phyloP scores from a whole-genome alignment of 129 eudicot species.

The Glebionis coronaria region DNA sequence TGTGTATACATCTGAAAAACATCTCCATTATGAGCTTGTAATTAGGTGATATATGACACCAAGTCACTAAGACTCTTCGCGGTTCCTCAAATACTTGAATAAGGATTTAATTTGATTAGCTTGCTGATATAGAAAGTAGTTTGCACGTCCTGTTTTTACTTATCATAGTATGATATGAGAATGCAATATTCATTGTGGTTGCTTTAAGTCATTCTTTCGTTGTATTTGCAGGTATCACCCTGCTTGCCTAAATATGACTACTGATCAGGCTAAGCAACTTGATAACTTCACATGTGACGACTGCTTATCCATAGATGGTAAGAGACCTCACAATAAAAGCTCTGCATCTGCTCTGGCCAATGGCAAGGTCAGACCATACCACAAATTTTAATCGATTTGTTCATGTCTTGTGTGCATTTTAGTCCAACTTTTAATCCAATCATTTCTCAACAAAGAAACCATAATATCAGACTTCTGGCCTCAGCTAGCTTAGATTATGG shows the following conservation, averaged over 20 bases:
- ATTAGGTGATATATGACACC: too few relatives aligned
- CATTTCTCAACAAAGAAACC: not conserved
- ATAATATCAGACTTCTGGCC: not conserved
- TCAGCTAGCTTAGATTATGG: not conserved
- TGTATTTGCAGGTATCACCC: slow-evolving; percentile 68
- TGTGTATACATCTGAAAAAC: too few relatives aligned
- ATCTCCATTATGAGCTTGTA: too few relatives aligned
- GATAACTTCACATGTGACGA: slow-evolving; percentile 57
- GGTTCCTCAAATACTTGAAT: not conserved
- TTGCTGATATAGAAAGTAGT: not conserved
- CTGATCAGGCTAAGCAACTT: slow-evolving; percentile 53
- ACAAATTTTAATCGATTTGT: not conserved
- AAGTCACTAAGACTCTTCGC: too few relatives aligned
- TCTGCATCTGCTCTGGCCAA: slow-evolving; percentile 30
- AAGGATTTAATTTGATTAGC: not conserved
- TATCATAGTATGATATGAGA: not conserved
- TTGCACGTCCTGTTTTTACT: not conserved
- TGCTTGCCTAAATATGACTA: slow-evolving; percentile 59
- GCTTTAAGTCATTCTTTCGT: not conserved
- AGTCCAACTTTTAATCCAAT: not conserved
- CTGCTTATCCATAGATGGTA: slow-evolving; percentile 37
- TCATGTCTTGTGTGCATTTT: not conserved
- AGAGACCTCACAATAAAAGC: slow-evolving; percentile 29
- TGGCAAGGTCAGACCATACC: slow-evolving; percentile 43
- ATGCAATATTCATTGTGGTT: not conserved